Conservation (phyloP, 2,329 filamentous ascomycete genomes). For the Elsinoe perseae region DNA sequence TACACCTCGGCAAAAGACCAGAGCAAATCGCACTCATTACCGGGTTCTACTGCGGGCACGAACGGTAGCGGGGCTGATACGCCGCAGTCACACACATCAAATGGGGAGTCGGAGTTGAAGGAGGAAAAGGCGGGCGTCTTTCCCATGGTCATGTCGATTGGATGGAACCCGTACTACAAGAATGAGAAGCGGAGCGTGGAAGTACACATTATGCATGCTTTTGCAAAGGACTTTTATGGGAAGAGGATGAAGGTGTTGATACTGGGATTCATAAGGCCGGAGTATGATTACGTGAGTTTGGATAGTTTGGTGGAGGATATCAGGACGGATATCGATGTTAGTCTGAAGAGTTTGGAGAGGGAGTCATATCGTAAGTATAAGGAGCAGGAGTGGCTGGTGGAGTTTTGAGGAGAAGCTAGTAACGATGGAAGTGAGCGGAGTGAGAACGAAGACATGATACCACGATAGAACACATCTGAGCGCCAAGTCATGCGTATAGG, state of each 20-base stretch:
- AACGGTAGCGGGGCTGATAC: conserved; percentile 18
- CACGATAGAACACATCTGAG: conserved; percentile 10
- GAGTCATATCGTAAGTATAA: conserved; percentile 51
- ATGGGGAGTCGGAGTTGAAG: background rate
- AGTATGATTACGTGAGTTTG: conserved; percentile 77
- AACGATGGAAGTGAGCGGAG: background rate
- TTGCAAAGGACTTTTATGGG: conserved; percentile 77
- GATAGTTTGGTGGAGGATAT: conserved; percentile 87
- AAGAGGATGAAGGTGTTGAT: conserved; percentile 70
- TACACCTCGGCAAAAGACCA: conserved; percentile 25
- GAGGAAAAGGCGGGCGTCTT: conserved; percentile 43
- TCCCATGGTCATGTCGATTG: conserved; percentile 89
- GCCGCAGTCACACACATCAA: conserved; percentile 14
- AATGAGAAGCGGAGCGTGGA: conserved; percentile 73
- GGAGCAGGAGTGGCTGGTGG: conserved; percentile 36
- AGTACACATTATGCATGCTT: conserved; percentile 60
- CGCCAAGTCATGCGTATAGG: too few species aligned
- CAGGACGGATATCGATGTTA: conserved; percentile 76
- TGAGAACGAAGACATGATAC: background rate
- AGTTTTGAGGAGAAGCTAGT: conserved; percentile 21
- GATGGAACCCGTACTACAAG: conserved; percentile 96
- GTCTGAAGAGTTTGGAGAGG: conserved; percentile 62
- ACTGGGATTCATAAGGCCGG: conserved; percentile 79
- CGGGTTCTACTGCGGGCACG: too few species aligned
- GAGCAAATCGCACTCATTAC: conserved; percentile 1